Percentiles rank a stretch among this genome's conserved stretches.
Conservation (phyloP, 805 yeast species). For the Cyberlindnera xishuangbannaensis region DNA sequence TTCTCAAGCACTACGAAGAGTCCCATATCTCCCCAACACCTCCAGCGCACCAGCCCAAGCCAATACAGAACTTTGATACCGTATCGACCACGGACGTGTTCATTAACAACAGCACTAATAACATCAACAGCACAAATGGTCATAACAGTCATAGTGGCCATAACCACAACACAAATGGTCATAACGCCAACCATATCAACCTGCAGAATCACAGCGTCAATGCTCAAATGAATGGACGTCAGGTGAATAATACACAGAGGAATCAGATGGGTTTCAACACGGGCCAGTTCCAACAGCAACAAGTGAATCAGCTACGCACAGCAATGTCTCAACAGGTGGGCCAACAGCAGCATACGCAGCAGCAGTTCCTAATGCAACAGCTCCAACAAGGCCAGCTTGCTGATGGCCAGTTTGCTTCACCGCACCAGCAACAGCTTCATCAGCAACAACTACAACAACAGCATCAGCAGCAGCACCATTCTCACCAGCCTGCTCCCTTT, state of each 20-base stretch:
- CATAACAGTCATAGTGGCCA: too few species aligned
- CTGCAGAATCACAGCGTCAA: too few species aligned
- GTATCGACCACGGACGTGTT: constrained; percentile 93
- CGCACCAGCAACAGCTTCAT: constrained; percentile 15
- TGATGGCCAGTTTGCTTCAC: constrained; percentile 16
- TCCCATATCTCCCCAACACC: constrained; percentile 73
- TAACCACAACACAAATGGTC: too few species aligned
- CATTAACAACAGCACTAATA: constrained; percentile 45
- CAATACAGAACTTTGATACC: constrained; percentile 69
- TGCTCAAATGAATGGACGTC: background rate
- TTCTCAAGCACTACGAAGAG: constrained; percentile 92
- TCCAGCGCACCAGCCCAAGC: constrained; percentile 42
- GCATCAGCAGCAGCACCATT: constrained; percentile 12
- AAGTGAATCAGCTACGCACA: constrained; percentile 13
- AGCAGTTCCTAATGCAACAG: constrained; percentile 10
- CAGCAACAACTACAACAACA: constrained; percentile 13
- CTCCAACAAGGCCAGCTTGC: constrained; percentile 11
- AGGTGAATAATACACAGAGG: constrained; percentile 3
- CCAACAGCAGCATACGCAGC: constrained; percentile 11
- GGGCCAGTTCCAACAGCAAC: constrained; percentile 8
- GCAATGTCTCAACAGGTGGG: constrained; percentile 7
- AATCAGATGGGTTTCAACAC: constrained; percentile 21
- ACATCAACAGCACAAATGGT: too few species aligned
- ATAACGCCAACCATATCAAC: too few species aligned
- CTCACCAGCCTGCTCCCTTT: constrained; percentile 22